Evolutionary conservation across 192 early-diverging fungal species (phyloP).

Genomic region (Coemansia umbellata): DNA sequence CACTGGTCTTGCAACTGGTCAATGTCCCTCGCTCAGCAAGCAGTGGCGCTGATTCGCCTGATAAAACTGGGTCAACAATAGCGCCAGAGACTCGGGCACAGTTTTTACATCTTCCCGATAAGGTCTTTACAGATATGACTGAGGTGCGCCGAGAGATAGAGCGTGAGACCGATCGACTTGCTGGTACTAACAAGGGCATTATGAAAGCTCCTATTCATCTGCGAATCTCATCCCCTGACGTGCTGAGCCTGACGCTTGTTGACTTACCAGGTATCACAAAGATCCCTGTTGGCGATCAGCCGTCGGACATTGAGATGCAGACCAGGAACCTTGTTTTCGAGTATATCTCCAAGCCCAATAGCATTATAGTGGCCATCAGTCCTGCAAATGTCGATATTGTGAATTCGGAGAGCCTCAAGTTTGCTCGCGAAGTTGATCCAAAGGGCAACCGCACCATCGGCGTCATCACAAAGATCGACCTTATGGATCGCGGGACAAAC

Average conservation of each 20-base stretch:
- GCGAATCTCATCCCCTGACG: slow-evolving; percentile 70
- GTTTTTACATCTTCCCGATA: slow-evolving; percentile 73
- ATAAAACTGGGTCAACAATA: neutral
- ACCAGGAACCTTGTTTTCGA: slow-evolving; percentile 71
- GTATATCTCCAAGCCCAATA: slow-evolving; percentile 80
- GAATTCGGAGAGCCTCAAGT: slow-evolving; percentile 81
- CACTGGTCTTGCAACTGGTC: slow-evolving; percentile 76
- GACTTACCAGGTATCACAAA: slow-evolving; percentile 83
- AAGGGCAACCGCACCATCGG: slow-evolving; percentile 76
- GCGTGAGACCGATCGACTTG: slow-evolving; percentile 71
- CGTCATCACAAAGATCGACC: slow-evolving; percentile 77
- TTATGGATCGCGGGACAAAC: slow-evolving; percentile 83
- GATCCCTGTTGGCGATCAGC: slow-evolving; percentile 72
- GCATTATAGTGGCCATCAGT: slow-evolving; percentile 77
- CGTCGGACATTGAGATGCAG: slow-evolving; percentile 77
- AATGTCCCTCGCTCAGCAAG: slow-evolving; percentile 44
- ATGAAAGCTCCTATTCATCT: slow-evolving; percentile 73
- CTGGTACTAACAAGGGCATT: slow-evolving; percentile 77
- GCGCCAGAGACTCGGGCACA: slow-evolving; percentile 61
- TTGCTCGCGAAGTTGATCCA: slow-evolving; percentile 80
- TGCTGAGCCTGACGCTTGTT: slow-evolving; percentile 76
- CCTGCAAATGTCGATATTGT: slow-evolving; percentile 79
- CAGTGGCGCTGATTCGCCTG: neutral
- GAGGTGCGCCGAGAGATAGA: slow-evolving; percentile 80
- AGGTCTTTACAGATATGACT: slow-evolving; percentile 69